Evolutionary conservation across 768 basidiomycete species (phyloP).

Genomic region (Imleria badia): DNA sequence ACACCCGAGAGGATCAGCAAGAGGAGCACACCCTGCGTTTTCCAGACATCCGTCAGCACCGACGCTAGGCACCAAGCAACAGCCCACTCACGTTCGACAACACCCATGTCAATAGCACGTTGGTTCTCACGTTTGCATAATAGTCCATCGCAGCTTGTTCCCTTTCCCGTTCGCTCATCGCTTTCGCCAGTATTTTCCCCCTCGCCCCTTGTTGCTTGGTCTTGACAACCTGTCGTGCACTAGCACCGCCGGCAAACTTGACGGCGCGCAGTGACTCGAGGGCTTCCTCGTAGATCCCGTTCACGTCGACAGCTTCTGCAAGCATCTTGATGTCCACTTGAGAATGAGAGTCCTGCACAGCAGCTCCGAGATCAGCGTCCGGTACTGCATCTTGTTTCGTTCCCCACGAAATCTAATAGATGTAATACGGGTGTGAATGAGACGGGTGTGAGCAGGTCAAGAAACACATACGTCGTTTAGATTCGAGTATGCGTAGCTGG

Average conservation of each 20-base stretch:
- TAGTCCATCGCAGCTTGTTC: constrained; percentile 81
- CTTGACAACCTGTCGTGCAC: constrained; percentile 1
- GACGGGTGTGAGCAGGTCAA: constrained; percentile 10
- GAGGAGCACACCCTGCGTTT: constrained; percentile 60
- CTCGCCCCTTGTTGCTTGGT: constrained; percentile 3
- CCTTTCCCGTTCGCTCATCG: constrained; percentile 53
- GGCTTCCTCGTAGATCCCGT: constrained; percentile 83
- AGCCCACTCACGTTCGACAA: constrained; percentile 66
- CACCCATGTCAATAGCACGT: constrained; percentile 79
- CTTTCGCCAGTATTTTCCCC: constrained; percentile 18
- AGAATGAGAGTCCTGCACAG: constrained; percentile 75
- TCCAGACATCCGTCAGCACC: not conserved
- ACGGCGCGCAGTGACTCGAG: constrained; percentile 66
- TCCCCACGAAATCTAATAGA: constrained; percentile 80
- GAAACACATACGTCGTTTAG: constrained; percentile 64
- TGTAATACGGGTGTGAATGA: constrained; percentile 1
- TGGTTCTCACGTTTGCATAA: constrained; percentile 85
- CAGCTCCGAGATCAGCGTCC: constrained; percentile 79
- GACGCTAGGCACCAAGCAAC: not conserved
- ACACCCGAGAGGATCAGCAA: constrained; percentile 65
- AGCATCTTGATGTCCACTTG: constrained; percentile 88
- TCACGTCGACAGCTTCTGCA: constrained; percentile 77
- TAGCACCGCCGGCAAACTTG: constrained; percentile 37
- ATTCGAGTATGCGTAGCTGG: constrained; percentile 82
- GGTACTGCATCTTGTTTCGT: constrained; percentile 85